Conservation (phyloP, 371 early-diverging fungal species). For the Mucor mucedo region DNA sequence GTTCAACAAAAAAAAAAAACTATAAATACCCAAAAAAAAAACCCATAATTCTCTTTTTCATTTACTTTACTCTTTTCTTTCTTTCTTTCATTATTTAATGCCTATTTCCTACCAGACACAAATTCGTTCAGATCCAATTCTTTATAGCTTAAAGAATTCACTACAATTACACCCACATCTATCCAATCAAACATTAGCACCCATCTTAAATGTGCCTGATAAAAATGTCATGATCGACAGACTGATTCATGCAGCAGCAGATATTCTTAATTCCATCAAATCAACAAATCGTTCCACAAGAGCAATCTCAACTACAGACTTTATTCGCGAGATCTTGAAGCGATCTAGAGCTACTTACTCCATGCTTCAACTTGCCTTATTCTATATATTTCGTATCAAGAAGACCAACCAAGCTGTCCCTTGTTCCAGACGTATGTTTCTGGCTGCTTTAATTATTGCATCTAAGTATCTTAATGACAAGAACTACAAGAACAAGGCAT, state of each 20-base stretch:
- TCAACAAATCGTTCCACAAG: constrained; percentile 28
- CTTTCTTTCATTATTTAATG: constrained; percentile 7
- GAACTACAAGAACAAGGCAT: constrained; percentile 73
- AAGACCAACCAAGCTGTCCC: constrained; percentile 28
- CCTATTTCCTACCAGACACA: not conserved
- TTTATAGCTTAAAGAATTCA: constrained; percentile 12
- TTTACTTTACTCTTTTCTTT: not conserved
- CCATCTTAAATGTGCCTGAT: constrained; percentile 25
- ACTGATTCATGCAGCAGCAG: constrained; percentile 40
- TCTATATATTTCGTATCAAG: constrained; percentile 62
- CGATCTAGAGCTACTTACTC: constrained; percentile 80
- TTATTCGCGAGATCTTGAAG: constrained; percentile 75
- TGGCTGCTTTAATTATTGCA: constrained; percentile 71
- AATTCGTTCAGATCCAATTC: constrained; percentile 16
- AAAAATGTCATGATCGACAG: constrained; percentile 36
- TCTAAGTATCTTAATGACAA: constrained; percentile 76
- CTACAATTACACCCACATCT: not conserved
- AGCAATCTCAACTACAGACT: constrained; percentile 46
- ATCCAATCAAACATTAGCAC: not conserved
- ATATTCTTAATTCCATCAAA: constrained; percentile 48
- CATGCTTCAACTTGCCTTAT: constrained; percentile 72
- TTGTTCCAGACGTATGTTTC: constrained; percentile 76
- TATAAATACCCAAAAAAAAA: not conserved
- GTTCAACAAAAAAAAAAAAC: not conserved
- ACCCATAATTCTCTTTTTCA: not conserved